A percentile compares a stretch with the other conserved stretches of the same genome.
Evolutionary conservation across 305 asterid species (phyloP).

Genomic region (Withania somnifera): DNA sequence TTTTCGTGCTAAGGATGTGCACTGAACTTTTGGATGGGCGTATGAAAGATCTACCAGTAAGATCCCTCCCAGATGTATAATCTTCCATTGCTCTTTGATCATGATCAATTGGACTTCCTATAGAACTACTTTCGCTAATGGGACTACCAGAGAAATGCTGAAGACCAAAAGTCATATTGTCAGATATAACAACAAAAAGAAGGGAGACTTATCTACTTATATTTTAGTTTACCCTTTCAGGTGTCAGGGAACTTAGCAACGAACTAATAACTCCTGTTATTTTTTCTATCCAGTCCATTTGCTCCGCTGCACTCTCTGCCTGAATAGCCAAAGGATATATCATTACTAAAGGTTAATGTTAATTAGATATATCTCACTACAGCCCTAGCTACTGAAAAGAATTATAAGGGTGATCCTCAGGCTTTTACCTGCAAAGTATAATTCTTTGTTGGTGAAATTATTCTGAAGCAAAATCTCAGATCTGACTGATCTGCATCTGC

Average conservation of each 20-base stretch:
- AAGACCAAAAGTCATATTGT: conserved; percentile 15
- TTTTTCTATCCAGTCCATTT: conserved; percentile 99
- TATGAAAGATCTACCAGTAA: conserved; percentile 33
- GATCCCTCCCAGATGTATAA: conserved; percentile 34
- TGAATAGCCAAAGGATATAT: conserved; percentile 35
- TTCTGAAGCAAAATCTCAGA: conserved; percentile 94
- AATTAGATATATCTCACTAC: neutral
- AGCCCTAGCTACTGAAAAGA: neutral
- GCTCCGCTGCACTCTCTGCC: conserved; percentile 99
- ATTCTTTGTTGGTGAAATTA: conserved; percentile 95
- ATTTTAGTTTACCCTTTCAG: conserved; percentile 58
- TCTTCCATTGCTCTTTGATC: conserved; percentile 37
- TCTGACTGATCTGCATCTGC: conserved; percentile 99
- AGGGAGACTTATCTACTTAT: neutral
- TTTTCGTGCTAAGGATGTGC: conserved; percentile 30
- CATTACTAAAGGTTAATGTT: neutral
- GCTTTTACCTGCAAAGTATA: conserved; percentile 82
- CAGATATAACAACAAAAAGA: conserved; percentile 6
- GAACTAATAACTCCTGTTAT: conserved; percentile 98
- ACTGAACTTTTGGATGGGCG: conserved; percentile 45
- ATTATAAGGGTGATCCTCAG: neutral
- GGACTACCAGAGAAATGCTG: conserved; percentile 48
- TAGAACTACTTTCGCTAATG: conserved; percentile 40
- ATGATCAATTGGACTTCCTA: conserved; percentile 41
- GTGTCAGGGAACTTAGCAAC: conserved; percentile 83